Evolutionary conservation across 108 stramenopile species (phyloP), one percentile per base, ranked within the genome.

Genomic region (Nannochloropsis granulata): DNA sequence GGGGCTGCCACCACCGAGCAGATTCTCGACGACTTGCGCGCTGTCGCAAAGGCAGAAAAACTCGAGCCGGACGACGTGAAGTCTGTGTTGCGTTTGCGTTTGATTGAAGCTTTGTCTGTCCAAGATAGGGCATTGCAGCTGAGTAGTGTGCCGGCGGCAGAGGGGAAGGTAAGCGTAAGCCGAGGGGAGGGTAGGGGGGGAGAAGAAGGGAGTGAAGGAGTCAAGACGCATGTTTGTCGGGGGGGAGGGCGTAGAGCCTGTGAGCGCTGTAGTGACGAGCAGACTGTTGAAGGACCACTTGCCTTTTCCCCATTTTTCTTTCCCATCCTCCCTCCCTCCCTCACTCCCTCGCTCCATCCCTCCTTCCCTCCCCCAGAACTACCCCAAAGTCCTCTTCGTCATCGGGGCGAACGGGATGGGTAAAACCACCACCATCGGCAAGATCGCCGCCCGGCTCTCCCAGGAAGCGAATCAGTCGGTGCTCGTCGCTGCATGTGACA

Each of bases 401-500:
- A 88, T 88, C 44, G 89, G 88, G 21, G 85, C 89, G 1, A 87
- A 90, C 85, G 92, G 92, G 0, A 96, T 97, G 95, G 97, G 97
- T 13, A 97, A 97, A 88, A 93, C 93, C 16, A 96, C 96, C 3
- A 95, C 96, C 34, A 94, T 96, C 79, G 97, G 95, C n/a, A 97
- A 97, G 92, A 83, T 96, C 25, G 96, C 97, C 12, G 85, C 93
- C 87, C 93, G 95, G 23, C 85, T 97, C 11, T 82, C 89, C 43
- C 86, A 85, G 14, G 95, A 96, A 80, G 93, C 12, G 90, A 95
- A 91, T 13, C 25, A 42, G 81, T n/a, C 23, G 24, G 95, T 96
- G 16, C 85, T 96, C 25, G 23, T 97, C 78, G 95, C 95, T 9
- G 96, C 96, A 21, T 95, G 95, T 83, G 96, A 97, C 91, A 97